phyloP scores from a whole-genome alignment of 139 green algal genomes.

The Chlamydomonas sphaeroides region DNA sequence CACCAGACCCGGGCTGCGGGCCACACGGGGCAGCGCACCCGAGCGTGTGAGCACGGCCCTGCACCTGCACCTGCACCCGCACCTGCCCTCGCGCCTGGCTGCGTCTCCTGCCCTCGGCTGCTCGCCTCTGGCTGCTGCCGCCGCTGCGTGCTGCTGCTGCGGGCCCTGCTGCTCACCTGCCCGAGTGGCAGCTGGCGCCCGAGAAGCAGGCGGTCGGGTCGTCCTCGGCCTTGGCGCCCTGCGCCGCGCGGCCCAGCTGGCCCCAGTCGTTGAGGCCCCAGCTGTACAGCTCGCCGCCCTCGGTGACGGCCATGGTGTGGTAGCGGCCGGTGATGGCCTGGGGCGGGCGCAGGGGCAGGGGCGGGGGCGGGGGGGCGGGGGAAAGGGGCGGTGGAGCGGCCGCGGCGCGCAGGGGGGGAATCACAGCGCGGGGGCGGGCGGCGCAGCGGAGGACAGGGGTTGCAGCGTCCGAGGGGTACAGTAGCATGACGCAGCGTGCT shows the following conservation, averaged over 20 bases:
- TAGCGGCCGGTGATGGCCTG: constrained; percentile 49
- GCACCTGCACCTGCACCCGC: not conserved
- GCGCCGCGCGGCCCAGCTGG: constrained; percentile 63
- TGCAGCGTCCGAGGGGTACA: no score
- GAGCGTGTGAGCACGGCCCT: no score
- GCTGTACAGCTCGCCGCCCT: constrained; percentile 57
- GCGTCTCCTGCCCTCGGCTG: no score
- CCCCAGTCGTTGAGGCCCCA: constrained; percentile 81
- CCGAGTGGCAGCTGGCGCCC: constrained; percentile 40
- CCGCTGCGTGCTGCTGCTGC: no score
- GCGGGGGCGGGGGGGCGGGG: not conserved
- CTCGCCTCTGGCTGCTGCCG: no score
- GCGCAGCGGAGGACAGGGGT: no score
- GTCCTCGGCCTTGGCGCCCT: not conserved
- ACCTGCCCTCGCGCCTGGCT: no score
- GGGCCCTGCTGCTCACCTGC: constrained; percentile 10
- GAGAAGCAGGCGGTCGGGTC: constrained; percentile 29
- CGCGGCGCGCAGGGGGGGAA: no score
- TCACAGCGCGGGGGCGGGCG: no score
- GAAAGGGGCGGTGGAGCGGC: not conserved
- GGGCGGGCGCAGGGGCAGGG: not conserved
- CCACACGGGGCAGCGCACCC: not conserved
- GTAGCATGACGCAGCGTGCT: no score
- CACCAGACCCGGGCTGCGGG: not conserved
- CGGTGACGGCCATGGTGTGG: constrained; percentile 63